Evolutionary conservation across 2,329 filamentous ascomycete species (phyloP).

Genomic region (Scedosporium boydii): DNA sequence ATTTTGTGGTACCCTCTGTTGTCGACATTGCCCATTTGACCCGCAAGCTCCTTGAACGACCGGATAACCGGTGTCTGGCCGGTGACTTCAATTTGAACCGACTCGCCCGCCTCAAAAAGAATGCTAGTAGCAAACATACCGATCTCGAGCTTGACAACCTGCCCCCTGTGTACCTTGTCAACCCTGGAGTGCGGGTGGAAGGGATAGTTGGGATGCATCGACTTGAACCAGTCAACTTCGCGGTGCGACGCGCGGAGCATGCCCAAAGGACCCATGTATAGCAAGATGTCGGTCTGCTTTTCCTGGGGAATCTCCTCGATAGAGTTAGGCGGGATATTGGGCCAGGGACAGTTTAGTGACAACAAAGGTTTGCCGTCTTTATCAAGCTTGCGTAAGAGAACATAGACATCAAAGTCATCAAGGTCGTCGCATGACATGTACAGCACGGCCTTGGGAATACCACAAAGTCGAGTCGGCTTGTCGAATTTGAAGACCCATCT

Average conservation of each 20-base stretch:
- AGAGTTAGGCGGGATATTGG: not conserved
- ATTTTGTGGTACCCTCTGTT: too few relatives aligned
- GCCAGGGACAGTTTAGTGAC: conserved; percentile 12
- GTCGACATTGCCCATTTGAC: too few relatives aligned
- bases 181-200: conserved; percentile 14
- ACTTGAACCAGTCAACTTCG: not conserved
- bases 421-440: conserved; percentile 31
- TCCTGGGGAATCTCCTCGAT: not conserved
- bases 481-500: conserved; percentile 25
- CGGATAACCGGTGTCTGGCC: too few relatives aligned
- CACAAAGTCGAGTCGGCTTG: conserved; percentile 28
- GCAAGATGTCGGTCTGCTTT: not conserved
- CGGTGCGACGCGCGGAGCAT: not conserved
- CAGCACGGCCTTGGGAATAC: conserved; percentile 33
- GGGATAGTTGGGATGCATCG: conserved; percentile 19
- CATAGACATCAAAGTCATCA: conserved; percentile 33
- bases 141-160: conserved; percentile 17
- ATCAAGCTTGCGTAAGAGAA: conserved; percentile 17
- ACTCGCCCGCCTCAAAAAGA: conserved; percentile 17
- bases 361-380: conserved; percentile 6
- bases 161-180: conserved; percentile 14
- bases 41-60: too few relatives aligned
- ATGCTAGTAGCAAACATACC: conserved; percentile 20
- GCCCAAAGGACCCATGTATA: not conserved
- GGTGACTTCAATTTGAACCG: too few relatives aligned